A percentile compares a stretch with the other conserved stretches of the same genome.
Conservation (phyloP, 306 rosid species). For the Castanea mollissima region DNA sequence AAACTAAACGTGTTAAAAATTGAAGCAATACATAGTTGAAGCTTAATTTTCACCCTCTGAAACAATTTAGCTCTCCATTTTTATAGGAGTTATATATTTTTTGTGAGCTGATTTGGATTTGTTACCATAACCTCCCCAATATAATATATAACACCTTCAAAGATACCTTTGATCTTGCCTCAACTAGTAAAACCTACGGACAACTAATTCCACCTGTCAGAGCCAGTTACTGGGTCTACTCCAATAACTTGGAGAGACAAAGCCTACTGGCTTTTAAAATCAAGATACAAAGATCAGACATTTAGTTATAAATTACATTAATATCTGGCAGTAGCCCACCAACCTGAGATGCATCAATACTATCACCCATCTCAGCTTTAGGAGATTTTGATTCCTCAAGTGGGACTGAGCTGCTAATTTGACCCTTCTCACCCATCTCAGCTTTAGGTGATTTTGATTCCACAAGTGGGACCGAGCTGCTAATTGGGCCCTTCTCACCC, state of each 20-base stretch:
- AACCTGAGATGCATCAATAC: constrained; percentile 16
- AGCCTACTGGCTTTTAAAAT: constrained; percentile 10
- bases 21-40: not conserved
- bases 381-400: constrained; percentile 9
- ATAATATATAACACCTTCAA: not conserved
- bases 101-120: constrained; percentile 1
- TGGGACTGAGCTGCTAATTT: constrained; percentile 6
- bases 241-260: not conserved
- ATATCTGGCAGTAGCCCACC: constrained; percentile 9
- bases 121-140: not conserved
- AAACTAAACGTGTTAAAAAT: not conserved
- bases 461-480: constrained; percentile 3
- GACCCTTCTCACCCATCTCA: constrained; percentile 10
- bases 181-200: no score
- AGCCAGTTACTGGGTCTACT: not conserved
- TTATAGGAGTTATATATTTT: not conserved
- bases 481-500: constrained; percentile 8
- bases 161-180: no score
- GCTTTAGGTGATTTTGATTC: constrained; percentile 16
- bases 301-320: not conserved
- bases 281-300: not conserved
- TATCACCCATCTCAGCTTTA: constrained; percentile 6
- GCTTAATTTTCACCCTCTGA: not conserved
- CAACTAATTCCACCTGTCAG: no score
- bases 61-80: not conserved